phyloP scores from a whole-genome alignment of 140 eudicot genomes.

The Ambrosia hybrid region DNA sequence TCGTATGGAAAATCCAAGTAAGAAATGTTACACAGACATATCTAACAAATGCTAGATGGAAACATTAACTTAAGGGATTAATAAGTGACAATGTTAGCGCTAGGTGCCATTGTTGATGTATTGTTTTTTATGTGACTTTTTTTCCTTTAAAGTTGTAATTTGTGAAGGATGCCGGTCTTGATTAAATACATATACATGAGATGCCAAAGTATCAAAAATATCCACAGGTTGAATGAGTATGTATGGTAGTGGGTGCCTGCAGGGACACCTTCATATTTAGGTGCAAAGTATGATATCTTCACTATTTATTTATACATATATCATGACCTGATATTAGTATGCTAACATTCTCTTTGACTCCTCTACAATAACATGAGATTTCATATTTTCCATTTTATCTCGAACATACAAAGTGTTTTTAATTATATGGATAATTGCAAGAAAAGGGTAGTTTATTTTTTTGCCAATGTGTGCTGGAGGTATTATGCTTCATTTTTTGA shows the following conservation, averaged over 20 bases:
- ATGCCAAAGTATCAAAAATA: conserved; percentile 2
- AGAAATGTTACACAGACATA: not conserved
- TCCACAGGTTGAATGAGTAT: not conserved
- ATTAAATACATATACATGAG: not conserved
- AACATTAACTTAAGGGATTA: not conserved
- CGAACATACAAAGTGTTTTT: not conserved
- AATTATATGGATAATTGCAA: not conserved
- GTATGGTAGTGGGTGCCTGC: not conserved
- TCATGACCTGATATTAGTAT: not conserved
- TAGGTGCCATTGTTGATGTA: not conserved
- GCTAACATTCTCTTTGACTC: not conserved
- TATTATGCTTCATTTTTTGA: not conserved
- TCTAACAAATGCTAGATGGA: not conserved
- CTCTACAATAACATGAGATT: not conserved
- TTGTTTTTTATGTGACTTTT: not conserved
- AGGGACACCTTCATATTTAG: not conserved
- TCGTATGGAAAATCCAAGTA: not conserved
- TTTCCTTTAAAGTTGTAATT: not conserved
- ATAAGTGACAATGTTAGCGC: not conserved
- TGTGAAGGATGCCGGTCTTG: not conserved
- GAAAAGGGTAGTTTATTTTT: not conserved
- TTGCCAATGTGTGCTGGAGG: too few relatives aligned
- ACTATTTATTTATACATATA: not conserved
- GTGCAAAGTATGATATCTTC: not conserved
- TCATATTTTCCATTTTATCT: not conserved